A percentile compares a stretch with the other conserved stretches of the same genome.
phyloP scores from a whole-genome alignment of 75 land plant species.

The Ceratopteris richardii region DNA sequence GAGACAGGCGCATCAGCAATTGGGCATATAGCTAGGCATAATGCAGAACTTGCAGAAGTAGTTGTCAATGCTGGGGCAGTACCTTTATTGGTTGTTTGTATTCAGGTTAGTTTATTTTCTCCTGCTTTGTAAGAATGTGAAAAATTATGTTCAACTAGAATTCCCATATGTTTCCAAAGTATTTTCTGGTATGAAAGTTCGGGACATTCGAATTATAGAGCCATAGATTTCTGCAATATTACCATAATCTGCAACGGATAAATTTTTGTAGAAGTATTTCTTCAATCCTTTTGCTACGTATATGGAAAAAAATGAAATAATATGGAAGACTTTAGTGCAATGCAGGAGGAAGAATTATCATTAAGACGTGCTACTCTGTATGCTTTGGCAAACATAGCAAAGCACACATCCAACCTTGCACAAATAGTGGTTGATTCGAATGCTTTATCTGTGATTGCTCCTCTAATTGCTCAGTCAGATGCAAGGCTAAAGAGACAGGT shows the following conservation, averaged over 20 bases:
- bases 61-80: slow-evolving; percentile 24
- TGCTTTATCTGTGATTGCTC: slow-evolving; percentile 18
- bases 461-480: slow-evolving; percentile 15
- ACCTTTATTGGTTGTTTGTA: slow-evolving; percentile 10
- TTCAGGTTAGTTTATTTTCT: slow-evolving; percentile 13
- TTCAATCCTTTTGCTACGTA: not conserved
- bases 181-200: no score
- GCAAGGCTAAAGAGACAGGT: slow-evolving; percentile 25
- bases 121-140: not conserved
- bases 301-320: not conserved
- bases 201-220: no score
- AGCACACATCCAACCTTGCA: slow-evolving; percentile 27
- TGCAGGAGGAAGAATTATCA: slow-evolving; percentile 20
- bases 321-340: not conserved
- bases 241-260: not conserved
- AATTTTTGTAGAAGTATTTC: not conserved
- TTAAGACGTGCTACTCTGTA: slow-evolving; percentile 11
- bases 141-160: not conserved
- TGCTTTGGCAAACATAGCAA: slow-evolving; percentile 26
- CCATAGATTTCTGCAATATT: no score
- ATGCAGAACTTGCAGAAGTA: slow-evolving; percentile 14
- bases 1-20: slow-evolving; percentile 26
- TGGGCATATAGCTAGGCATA: slow-evolving; percentile 26
- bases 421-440: slow-evolving; percentile 20
- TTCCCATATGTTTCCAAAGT: no score